phyloP scores from a whole-genome alignment of 768 basidiomycete genomes.

The Dentipellis sp. region DNA sequence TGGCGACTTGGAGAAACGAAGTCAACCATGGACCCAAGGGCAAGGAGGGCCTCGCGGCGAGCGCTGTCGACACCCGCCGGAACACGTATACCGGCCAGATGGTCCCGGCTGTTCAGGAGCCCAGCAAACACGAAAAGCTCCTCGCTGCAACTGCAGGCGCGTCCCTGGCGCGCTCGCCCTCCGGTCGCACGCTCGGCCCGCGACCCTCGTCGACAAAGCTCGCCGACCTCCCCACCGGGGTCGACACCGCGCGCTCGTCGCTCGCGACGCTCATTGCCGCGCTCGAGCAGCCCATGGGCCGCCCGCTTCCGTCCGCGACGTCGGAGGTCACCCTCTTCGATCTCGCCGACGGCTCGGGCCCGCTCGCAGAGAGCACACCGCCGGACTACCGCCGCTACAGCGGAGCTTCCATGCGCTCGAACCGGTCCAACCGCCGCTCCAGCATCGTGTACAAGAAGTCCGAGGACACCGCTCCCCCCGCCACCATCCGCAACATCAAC shows the following conservation, averaged over 20 bases:
- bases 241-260: constrained; percentile 5
- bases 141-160: constrained; percentile 16
- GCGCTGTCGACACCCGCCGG: constrained; percentile 31
- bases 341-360: constrained; percentile 26
- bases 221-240: background rate
- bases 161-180: background rate
- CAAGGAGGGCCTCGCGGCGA: constrained; percentile 29
- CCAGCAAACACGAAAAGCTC: background rate
- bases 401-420: constrained; percentile 11
- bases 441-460: constrained; percentile 62
- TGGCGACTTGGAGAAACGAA: constrained; percentile 46
- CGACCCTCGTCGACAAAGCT: background rate
- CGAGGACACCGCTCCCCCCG: constrained; percentile 23
- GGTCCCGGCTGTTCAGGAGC: background rate
- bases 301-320: constrained; percentile 41
- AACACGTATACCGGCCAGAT: constrained; percentile 27
- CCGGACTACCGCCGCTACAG: constrained; percentile 30
- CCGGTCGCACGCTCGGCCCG: background rate
- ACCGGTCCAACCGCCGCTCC: constrained; percentile 32
- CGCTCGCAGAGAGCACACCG: constrained; percentile 57
- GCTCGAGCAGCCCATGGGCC: constrained; percentile 9
- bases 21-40: constrained; percentile 39
- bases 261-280: constrained; percentile 4
- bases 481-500: constrained; percentile 41
- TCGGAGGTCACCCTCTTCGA: constrained; percentile 59